Conservation (phyloP, 768 basidiomycete species). For the Obba rivulosa region DNA sequence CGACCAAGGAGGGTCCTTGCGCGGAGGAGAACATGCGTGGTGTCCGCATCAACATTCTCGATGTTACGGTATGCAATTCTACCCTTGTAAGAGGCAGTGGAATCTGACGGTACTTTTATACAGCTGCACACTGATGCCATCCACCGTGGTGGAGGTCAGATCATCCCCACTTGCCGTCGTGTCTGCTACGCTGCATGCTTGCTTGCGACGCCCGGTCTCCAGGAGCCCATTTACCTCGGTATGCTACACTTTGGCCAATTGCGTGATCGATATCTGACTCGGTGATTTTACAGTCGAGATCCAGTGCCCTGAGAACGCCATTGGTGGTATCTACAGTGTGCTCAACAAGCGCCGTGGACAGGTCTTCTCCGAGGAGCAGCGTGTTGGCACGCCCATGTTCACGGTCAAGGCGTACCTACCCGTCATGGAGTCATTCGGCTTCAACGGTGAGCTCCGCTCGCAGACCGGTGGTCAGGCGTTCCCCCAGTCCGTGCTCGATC, state of each 20-base stretch:
- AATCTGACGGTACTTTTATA: constrained; percentile 4
- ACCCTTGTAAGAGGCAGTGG: neutral
- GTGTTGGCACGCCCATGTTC: constrained; percentile 98
- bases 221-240: constrained; percentile 96
- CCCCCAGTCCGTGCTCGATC: constrained; percentile 93
- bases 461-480: constrained; percentile 96
- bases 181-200: constrained; percentile 94
- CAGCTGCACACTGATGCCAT: constrained; percentile 98
- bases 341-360: constrained; percentile 98
- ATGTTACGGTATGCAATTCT: constrained; percentile 72
- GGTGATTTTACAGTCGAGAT: constrained; percentile 68
- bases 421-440: constrained; percentile 91
- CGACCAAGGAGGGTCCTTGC: constrained; percentile 95
- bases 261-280: constrained; percentile 8
- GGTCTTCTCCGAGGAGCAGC: constrained; percentile 96
- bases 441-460: constrained; percentile 93
- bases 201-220: constrained; percentile 85
- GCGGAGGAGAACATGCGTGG: constrained; percentile 99
- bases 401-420: constrained; percentile 97
- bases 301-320: constrained; percentile 95
- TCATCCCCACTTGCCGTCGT: constrained; percentile 96
- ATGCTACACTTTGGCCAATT: constrained; percentile 15
- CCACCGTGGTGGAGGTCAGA: constrained; percentile 98
- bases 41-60: constrained; percentile 90
- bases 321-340: constrained; percentile 93